Conservation (phyloP, 1,284 basidiomycete species). For the Malassezia brasiliensis region DNA sequence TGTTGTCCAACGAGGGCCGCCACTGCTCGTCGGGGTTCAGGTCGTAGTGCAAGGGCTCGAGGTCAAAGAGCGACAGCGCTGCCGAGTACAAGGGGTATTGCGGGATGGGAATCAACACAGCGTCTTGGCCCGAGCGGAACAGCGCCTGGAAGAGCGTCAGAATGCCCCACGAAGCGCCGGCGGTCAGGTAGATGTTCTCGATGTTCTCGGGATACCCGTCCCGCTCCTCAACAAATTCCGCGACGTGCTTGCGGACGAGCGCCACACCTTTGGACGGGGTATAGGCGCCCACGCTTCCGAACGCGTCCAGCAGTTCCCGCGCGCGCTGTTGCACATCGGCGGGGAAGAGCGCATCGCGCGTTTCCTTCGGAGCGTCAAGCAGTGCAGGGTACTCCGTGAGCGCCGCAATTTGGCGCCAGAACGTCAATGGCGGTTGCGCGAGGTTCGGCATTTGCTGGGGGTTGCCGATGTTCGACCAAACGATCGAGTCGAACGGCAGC, state of each 20-base stretch:
- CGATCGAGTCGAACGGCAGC: conserved; percentile 78
- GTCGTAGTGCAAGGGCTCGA: conserved; percentile 76
- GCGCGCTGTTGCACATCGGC: conserved; percentile 75
- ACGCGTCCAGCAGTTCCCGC: conserved; percentile 67
- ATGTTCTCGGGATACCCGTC: conserved; percentile 63
- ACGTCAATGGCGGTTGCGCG: conserved; percentile 86
- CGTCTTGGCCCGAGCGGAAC: conserved; percentile 58
- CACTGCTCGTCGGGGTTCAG: conserved; percentile 73
- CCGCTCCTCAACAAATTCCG: conserved; percentile 65
- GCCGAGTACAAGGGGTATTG: conserved; percentile 97
- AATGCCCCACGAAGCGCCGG: conserved; percentile 85
- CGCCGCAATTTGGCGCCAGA: conserved; percentile 80
- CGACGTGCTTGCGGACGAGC: conserved; percentile 75
- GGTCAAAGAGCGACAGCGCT: conserved; percentile 72
- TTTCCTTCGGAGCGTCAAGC: conserved; percentile 54
- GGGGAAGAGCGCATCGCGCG: conserved; percentile 59
- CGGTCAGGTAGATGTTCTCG: conserved; percentile 82
- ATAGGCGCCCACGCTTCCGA: conserved; percentile 90
- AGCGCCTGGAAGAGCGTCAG: conserved; percentile 75
- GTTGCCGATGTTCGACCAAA: conserved; percentile 94
- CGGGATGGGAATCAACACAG: conserved; percentile 88
- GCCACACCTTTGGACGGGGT: conserved; percentile 89
- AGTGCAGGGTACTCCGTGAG: conserved; percentile 85
- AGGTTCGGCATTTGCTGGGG: conserved; percentile 83
- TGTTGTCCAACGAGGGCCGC: conserved; percentile 67